Evolutionary conservation across 225 moss, liverwort and hornwort genomes (phyloP).

Genomic region (Neckera pumila): DNA sequence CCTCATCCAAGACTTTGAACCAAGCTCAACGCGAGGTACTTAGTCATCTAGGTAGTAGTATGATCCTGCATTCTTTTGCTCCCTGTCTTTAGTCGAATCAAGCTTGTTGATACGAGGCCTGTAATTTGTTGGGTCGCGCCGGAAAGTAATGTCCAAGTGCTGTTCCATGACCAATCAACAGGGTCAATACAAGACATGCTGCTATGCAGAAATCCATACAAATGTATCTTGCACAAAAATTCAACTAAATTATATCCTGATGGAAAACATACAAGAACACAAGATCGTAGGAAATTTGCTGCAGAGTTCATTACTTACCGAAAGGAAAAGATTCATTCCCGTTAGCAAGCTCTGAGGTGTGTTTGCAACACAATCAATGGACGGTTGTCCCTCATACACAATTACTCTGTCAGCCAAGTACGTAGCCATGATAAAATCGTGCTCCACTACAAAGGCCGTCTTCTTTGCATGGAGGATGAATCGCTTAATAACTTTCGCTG

Average conservation of each 20-base stretch:
- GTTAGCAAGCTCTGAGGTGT: slow-evolving; percentile 96
- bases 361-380: slow-evolving; percentile 85
- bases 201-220: background rate
- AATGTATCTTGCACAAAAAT: background rate
- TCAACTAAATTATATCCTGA: background rate
- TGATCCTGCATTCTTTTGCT: slow-evolving; percentile 94
- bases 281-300: background rate
- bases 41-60: slow-evolving; percentile 95
- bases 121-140: slow-evolving; percentile 87
- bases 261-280: background rate
- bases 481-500: slow-evolving; percentile 91
- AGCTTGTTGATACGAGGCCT: slow-evolving; percentile 97
- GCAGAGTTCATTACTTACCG: slow-evolving; percentile 35
- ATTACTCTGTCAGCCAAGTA: slow-evolving; percentile 95
- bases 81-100: slow-evolving; percentile 93
- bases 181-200: background rate
- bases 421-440: slow-evolving; percentile 98
- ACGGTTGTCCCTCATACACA: slow-evolving; percentile 88
- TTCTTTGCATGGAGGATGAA: slow-evolving; percentile 97
- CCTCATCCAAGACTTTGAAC: slow-evolving; percentile 17
- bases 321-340: slow-evolving; percentile 97
- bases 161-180: slow-evolving; percentile 21
- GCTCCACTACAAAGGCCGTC: slow-evolving; percentile 97
- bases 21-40: slow-evolving; percentile 5
- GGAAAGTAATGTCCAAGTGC: slow-evolving; percentile 98